Base-by-base conservation (phyloP, 1,284 basidiomycete species). In the Trametes hirsuta region DNA sequence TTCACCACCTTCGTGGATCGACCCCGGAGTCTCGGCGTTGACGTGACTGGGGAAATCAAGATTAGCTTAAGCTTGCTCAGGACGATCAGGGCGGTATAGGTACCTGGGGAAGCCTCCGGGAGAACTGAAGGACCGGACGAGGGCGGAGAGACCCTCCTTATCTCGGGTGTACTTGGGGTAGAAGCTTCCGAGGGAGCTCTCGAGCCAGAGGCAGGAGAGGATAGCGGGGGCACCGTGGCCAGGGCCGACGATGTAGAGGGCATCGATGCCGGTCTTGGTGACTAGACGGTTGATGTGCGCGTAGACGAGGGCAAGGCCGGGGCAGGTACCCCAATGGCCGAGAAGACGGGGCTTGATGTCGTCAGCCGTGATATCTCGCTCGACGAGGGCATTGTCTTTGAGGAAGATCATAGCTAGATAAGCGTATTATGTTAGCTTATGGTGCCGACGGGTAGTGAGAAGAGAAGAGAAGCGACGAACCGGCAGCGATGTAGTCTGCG, bases 1-100 rank as follows among this genome's bases (percentile, higher is more conserved):
- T 73, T 95, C 94, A 39, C 94, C 88, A 57, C 94, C 94, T 76
- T 97, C 94, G 68, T 96, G 94, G 64, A 96, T 94, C 3, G 86
- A 81, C 6, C 94, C 94, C 21, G 93, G 93, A 0, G 91, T 93
- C 73, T 91, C 84, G 0, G 91, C 88, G 59, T 90, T 90, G 68
- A 91, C 84, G 59, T 88, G 88, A 69, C 85, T 87, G 54, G 40
- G 59, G 54, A 62, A 46, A 36, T 49, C 30, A 30, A 51, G 30
- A 35, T 21, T 57, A 18, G 30, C 14, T 41, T 15, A n/a, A 14
- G 21, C 18, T 25, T 45, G 12, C 39, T 11, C 24, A 41, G 5
- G 49, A 36, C 18, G 5, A 30, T n/a, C 2, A 41, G 15, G 4
- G 4, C 12, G 21, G 18, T 18, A 15, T 15, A 25, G 74, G 41